These are phyloP conservation scores for Mycena amicta DNA, from an alignment of 768 basidiomycete species.

Conservation along the genomic window DNA sequence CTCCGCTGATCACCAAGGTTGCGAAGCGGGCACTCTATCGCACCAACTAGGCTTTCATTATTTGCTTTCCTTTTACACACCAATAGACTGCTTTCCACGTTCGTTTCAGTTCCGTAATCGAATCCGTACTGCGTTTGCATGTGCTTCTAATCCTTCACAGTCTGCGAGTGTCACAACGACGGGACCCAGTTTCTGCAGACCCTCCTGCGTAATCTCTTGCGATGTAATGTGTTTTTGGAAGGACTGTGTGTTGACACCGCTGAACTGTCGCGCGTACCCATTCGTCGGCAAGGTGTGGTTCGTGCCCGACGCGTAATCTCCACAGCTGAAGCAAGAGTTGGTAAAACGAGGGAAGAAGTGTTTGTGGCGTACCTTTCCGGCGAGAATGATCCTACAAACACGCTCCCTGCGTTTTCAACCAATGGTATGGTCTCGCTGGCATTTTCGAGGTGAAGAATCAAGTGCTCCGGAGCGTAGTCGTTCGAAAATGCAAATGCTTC, in stretches of 20 bases:
- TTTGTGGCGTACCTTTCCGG: conserved; percentile 83
- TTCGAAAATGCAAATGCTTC: conserved; percentile 91
- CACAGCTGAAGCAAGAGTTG: conserved; percentile 61
- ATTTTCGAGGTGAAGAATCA: conserved; percentile 85
- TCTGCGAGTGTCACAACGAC: conserved; percentile 88
- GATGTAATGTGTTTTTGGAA: conserved; percentile 99
- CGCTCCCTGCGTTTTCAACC: conserved; percentile 92
- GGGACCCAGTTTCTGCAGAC: conserved; percentile 80
- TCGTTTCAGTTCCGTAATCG: conserved; percentile 48
- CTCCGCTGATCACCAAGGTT: conserved; percentile 88
- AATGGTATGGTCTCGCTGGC: conserved; percentile 63
- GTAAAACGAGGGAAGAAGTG: conserved; percentile 6
- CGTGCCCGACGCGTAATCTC: conserved; percentile 98
- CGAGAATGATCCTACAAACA: conserved; percentile 93
- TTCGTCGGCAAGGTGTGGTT: conserved; percentile 98
- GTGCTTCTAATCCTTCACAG: conserved; percentile 92
- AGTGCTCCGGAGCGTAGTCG: conserved; percentile 97
- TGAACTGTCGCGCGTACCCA: conserved; percentile 97
- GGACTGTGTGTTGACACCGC: conserved; percentile 93
- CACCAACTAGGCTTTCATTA: conserved; percentile 60
- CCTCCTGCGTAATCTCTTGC: conserved; percentile 83
- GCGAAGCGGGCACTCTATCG: conserved; percentile 92
- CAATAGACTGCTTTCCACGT: conserved; percentile 20
- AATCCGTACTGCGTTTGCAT: conserved; percentile 94
- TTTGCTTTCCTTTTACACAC: conserved; percentile 13